Base-by-base conservation (phyloP, 1,139 yeast species). In the Sugiyamaella japonica region DNA sequence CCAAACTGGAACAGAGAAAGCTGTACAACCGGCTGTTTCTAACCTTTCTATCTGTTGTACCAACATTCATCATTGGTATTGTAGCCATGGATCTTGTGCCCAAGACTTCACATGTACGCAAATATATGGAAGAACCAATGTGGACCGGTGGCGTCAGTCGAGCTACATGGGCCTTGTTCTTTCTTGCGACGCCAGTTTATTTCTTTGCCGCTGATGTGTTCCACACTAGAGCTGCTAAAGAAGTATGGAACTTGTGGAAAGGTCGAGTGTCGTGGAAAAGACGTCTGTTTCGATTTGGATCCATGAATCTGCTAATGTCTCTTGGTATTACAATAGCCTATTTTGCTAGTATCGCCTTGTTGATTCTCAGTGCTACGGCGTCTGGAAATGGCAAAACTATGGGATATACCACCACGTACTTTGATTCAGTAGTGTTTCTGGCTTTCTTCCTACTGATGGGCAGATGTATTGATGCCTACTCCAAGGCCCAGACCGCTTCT, bases 391-490 rank as follows among this genome's bases (percentile, higher is more conserved):
- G 16, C 9, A 12, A 57, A 28, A 48, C 48, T 7, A 29, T 25
- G n/a, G 88, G 84, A 0, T 77, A 78, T 54, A 77, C 82, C 25
- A 82, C 87, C 1, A 83, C 89, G 0, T 86, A 85, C 63, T 86
- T 86, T 67, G 95, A 86, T 65, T 83, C 91, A 1, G 93, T 86
- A 38, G 89, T 86, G 2, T 86, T 86, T 63, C 73, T 86, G 60
- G 80, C 90, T 0, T 81, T 86, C 63, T 86, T 86, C 68, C 71
- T 86, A 55, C 74, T 86, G 50, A 81, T 85, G 60, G 95, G 95
- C 1, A 76, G 89, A 49, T 71, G 84, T 41, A 73, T 86, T 50
- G 95, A 86, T 66, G 77, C 85, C 42, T 75, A 78, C 59, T 82
- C 91, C 1, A 86, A 85, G 64, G 74, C 78, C 31, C 83, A 82